Percentiles rank a stretch among this genome's conserved stretches.
phyloP scores from a whole-genome alignment of 768 basidiomycete genomes.

The Saitozyma podzolica region DNA sequence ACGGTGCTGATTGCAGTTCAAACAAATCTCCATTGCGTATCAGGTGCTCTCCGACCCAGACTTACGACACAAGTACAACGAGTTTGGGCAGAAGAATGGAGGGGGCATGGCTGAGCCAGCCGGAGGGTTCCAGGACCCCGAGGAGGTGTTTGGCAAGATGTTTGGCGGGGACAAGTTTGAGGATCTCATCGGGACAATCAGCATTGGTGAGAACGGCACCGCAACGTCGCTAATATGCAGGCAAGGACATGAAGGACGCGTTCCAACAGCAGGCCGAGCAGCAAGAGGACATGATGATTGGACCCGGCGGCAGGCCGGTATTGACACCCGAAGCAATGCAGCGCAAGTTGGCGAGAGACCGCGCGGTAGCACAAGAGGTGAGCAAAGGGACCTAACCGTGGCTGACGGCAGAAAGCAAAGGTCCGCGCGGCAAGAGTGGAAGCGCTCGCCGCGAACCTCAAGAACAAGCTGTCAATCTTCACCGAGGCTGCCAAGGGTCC shows the following conservation, averaged over 20 bases:
- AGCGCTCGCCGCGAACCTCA: conserved; percentile 46
- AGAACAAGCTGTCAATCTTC: conserved; percentile 50
- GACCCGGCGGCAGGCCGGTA: conserved; percentile 41
- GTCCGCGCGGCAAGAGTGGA: conserved; percentile 47
- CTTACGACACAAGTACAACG: conserved; percentile 51
- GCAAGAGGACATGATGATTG: conserved; percentile 32
- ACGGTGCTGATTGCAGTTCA: conserved; percentile 37
- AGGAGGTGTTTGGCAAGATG: conserved; percentile 53
- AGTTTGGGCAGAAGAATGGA: conserved; percentile 51
- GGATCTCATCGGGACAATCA: conserved; percentile 49
- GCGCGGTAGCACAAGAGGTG: conserved; percentile 35
- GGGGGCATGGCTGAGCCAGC: conserved; percentile 47
- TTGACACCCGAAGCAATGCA: conserved; percentile 47
- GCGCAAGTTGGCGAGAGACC: conserved; percentile 39
- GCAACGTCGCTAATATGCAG: conserved; percentile 9
- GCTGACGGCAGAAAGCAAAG: conserved; percentile 31
- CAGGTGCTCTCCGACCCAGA: conserved; percentile 52
- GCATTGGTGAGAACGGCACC: conserved; percentile 32
- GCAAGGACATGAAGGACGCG: conserved; percentile 53
- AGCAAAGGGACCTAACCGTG: conserved; percentile 1
- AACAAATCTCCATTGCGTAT: conserved; percentile 51
- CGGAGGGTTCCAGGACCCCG: conserved; percentile 52
- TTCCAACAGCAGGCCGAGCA: conserved; percentile 51
- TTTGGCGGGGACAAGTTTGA: conserved; percentile 51
- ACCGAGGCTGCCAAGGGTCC: conserved; percentile 47